A percentile compares a stretch with the other conserved stretches of the same genome.
phyloP scores from a whole-genome alignment of 805 yeast genomes.

The Lachancea sp. region DNA sequence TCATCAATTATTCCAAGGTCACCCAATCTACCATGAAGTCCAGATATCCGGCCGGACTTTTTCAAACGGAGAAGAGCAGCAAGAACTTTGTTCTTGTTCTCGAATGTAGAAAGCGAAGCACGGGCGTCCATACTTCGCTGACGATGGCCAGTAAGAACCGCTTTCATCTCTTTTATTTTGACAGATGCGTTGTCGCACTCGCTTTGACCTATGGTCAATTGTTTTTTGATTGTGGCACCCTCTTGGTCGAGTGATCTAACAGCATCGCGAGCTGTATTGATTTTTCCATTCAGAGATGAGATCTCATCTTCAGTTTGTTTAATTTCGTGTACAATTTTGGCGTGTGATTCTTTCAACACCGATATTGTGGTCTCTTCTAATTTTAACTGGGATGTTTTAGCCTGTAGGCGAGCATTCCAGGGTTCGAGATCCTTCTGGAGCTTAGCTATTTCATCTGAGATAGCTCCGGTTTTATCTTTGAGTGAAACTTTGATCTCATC shows the following conservation, averaged over 20 bases:
- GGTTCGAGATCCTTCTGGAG: constrained; percentile 71
- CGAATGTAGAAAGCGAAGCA: constrained; percentile 46
- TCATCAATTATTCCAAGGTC: constrained; percentile 88
- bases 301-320: constrained; percentile 37
- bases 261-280: constrained; percentile 44
- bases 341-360: constrained; percentile 44
- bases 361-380: constrained; percentile 62
- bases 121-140: constrained; percentile 64
- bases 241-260: constrained; percentile 43
- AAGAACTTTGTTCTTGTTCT: constrained; percentile 69
- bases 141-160: constrained; percentile 46
- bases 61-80: constrained; percentile 61
- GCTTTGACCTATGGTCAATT: constrained; percentile 50
- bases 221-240: constrained; percentile 43
- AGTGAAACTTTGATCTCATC: constrained; percentile 59
- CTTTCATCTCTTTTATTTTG: constrained; percentile 48
- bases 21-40: constrained; percentile 87
- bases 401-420: constrained; percentile 63
- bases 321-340: constrained; percentile 40
- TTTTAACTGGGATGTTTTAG: constrained; percentile 56
- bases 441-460: constrained; percentile 57
- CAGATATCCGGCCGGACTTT: constrained; percentile 74
- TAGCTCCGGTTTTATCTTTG: constrained; percentile 64
- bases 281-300: constrained; percentile 40
- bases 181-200: constrained; percentile 47